Base-by-base conservation (phyloP, 495 filamentous ascomycete genomes). In the Penicillium ucsense region DNA sequence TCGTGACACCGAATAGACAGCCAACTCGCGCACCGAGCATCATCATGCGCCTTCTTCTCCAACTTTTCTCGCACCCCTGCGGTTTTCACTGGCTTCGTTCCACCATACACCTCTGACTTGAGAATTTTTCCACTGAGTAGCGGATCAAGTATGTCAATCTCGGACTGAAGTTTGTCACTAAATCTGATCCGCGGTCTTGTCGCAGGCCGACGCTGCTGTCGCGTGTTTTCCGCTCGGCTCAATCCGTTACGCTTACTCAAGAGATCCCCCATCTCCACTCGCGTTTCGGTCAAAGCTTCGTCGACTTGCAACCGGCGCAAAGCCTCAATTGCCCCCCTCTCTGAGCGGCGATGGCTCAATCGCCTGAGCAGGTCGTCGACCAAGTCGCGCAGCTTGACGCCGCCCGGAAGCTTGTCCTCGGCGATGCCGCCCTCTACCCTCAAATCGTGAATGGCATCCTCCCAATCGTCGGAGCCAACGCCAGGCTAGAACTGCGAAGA, bases 381-480 rank as follows among this genome's bases (percentile, higher is more conserved):
- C 86, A 90, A 67, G 73, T 97, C 52, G 74, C 77, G 48, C 89
- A 95, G 71, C 83, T 98, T 44, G 81, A 89, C 55, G 78, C 79
- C 34, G 94, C 92, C 43, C 88, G 92, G 52, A 85, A 84, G 55
- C 82, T 97, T 41, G 89, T 91, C 36, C 77, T 96, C 39, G 78
- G 79, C 38, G 88, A 96, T 67, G 71, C 88, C 32, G 74, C 76
- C 48, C 85, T 89, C 66, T 99, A 96, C 70, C 80, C 83, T 31
- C 86, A 86, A 61, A 89, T 99, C 63, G 79, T 97, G 47, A 85
- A 85, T 62, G 87, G 86, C 29, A 87, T 95, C 47, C 76, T 96
- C 4, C 88, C 89, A 27, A 88, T 97, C 59, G 84, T 96, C 57
- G 84, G 83, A 31, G 77, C 84, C n/a, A 71, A 75, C 43, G 71